Evolutionary conservation across 2,329 filamentous ascomycete species (phyloP).

Genomic region (Rhytidhysteron rufulum): DNA sequence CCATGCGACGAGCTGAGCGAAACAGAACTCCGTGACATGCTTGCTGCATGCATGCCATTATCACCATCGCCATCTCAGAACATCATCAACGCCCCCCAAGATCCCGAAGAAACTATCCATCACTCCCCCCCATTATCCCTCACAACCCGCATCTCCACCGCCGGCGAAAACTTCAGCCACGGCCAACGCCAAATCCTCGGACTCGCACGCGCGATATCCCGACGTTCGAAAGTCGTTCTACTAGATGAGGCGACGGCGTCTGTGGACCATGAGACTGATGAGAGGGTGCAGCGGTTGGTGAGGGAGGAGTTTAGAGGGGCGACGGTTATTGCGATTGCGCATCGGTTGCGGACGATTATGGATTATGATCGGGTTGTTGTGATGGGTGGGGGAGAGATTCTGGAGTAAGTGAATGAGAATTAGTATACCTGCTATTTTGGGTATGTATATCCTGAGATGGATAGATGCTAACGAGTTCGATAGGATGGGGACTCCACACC

Average conservation of each 20-base stretch:
- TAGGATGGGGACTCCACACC: neutral
- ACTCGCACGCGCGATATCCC: conserved; percentile 81
- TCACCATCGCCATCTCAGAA: conserved; percentile 3
- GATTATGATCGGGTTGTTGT: conserved; percentile 97
- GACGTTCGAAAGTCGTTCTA: conserved; percentile 78
- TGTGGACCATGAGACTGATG: conserved; percentile 88
- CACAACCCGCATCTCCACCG: conserved; percentile 73
- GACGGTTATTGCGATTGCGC: conserved; percentile 90
- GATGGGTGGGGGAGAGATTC: conserved; percentile 75
- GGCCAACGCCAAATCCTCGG: conserved; percentile 89
- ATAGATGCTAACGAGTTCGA: neutral
- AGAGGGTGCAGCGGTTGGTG: conserved; percentile 89
- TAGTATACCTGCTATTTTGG: no score
- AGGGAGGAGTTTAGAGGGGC: conserved; percentile 67
- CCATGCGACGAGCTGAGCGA: conserved; percentile 82
- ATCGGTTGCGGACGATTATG: conserved; percentile 86
- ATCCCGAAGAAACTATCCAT: conserved; percentile 14
- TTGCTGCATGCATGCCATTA: conserved; percentile 41
- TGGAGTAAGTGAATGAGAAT: conserved; percentile 74
- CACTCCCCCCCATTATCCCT: conserved; percentile 89
- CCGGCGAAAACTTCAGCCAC: conserved; percentile 85
- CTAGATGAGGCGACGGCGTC: conserved; percentile 97
- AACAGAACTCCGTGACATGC: conserved; percentile 75
- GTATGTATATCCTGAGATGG: no score
- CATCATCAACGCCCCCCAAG: no score